Conservation (phyloP, 2,329 filamentous ascomycete species). For the Colletotrichum tropicale region DNA sequence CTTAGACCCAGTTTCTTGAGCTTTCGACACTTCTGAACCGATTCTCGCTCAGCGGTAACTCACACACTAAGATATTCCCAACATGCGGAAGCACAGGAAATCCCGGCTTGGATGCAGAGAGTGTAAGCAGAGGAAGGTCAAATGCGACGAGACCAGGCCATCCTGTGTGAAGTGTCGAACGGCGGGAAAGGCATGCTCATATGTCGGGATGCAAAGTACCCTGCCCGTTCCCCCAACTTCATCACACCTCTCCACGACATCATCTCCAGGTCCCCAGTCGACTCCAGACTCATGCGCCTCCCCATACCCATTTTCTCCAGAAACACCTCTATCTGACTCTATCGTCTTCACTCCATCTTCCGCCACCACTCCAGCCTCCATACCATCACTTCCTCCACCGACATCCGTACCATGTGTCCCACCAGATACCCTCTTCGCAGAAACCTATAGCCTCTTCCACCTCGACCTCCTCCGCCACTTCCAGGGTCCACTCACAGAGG, state of each 20-base stretch:
- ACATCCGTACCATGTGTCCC: background rate
- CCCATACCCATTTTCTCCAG: background rate
- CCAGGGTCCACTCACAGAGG: background rate
- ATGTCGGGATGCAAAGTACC: background rate
- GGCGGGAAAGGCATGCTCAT: conserved; percentile 39
- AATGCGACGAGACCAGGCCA: conserved; percentile 46
- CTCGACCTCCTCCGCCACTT: background rate
- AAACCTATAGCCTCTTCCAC: background rate
- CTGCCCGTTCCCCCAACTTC: background rate
- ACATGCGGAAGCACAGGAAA: conserved; percentile 33
- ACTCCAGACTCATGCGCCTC: background rate
- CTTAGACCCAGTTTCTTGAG: background rate
- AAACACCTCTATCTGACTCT: background rate
- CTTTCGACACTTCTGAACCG: background rate
- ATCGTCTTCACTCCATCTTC: background rate
- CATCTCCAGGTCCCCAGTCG: conserved; percentile 35
- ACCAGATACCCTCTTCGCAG: background rate
- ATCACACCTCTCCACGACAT: conserved; percentile 26
- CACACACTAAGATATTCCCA: background rate
- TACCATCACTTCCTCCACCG: background rate
- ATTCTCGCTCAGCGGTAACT: background rate
- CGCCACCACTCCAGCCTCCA: background rate
- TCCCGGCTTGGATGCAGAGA: conserved; percentile 43
- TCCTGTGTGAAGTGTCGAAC: conserved; percentile 43
- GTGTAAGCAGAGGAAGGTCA: conserved; percentile 44